phyloP scores from a whole-genome alignment of 345 rosid genomes.

The Citrus cavaleriei region DNA sequence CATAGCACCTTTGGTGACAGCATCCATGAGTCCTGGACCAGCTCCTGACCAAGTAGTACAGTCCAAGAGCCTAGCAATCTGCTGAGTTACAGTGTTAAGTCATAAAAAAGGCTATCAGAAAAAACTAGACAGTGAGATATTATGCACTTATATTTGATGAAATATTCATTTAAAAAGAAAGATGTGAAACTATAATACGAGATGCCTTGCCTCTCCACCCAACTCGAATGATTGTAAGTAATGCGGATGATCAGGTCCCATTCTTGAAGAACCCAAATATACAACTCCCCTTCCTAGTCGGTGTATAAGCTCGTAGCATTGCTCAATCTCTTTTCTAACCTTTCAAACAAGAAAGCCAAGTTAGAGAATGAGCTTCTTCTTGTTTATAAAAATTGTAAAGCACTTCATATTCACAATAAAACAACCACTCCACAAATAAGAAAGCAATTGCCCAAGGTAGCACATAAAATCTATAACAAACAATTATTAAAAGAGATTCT shows the following conservation, averaged over 20 bases:
- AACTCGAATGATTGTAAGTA: slow-evolving; percentile 57
- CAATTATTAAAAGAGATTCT: background rate
- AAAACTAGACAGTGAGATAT: background rate
- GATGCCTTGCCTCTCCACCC: slow-evolving; percentile 62
- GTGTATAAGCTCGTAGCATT: slow-evolving; percentile 66
- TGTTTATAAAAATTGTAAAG: background rate
- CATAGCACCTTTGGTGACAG: slow-evolving; percentile 77
- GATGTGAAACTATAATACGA: background rate
- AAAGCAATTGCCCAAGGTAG: background rate
- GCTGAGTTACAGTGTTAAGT: slow-evolving; percentile 8
- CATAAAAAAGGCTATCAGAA: background rate
- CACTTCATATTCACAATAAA: background rate
- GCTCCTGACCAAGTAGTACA: slow-evolving; percentile 96
- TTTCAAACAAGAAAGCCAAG: slow-evolving; percentile 32
- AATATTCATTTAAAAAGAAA: background rate
- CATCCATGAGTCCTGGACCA: slow-evolving; percentile 98
- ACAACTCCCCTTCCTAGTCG: slow-evolving; percentile 81
- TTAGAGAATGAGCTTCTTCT: slow-evolving; percentile 14
- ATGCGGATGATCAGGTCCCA: slow-evolving; percentile 67
- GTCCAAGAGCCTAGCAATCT: slow-evolving; percentile 78
- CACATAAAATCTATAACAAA: background rate
- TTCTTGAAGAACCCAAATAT: slow-evolving; percentile 86
- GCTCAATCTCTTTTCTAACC: slow-evolving; percentile 77
- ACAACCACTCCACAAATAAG: background rate
- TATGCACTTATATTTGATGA: background rate